phyloP scores from a whole-genome alignment of 2,329 filamentous ascomycete genomes.

The Massarina eburnea region DNA sequence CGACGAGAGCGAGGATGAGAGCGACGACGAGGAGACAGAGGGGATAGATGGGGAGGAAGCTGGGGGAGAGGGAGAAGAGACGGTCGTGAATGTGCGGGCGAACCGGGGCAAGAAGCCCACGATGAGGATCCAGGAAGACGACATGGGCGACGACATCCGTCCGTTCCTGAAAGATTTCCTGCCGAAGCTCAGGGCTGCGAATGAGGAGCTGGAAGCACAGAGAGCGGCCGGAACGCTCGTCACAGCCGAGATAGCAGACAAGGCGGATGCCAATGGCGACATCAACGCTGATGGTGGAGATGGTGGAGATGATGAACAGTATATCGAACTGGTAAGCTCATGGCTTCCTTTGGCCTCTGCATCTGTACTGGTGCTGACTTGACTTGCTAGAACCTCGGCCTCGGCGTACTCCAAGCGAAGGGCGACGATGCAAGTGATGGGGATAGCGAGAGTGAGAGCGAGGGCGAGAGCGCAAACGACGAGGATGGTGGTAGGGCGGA shows the following conservation, averaged over 20 bases:
- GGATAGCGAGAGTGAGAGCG: slow-evolving; percentile 26
- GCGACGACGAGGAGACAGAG: slow-evolving; percentile 18
- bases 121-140: slow-evolving; percentile 30
- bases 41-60: no score
- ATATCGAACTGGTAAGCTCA: slow-evolving; percentile 45
- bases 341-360: background rate
- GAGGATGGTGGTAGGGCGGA: slow-evolving; percentile 18
- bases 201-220: slow-evolving; percentile 46
- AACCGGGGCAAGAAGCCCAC: slow-evolving; percentile 34
- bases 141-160: slow-evolving; percentile 32
- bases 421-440: slow-evolving; percentile 26
- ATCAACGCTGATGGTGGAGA: background rate
- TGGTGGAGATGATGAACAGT: slow-evolving; percentile 23
- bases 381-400: slow-evolving; percentile 42
- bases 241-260: slow-evolving; percentile 39
- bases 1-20: slow-evolving; percentile 36
- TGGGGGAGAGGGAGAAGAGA: slow-evolving; percentile 1
- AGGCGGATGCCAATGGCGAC: slow-evolving; percentile 21
- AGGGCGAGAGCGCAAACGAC: background rate
- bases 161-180: slow-evolving; percentile 45
- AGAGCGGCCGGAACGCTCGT: slow-evolving; percentile 42
- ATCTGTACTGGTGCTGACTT: slow-evolving; percentile 10
- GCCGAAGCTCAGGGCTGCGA: slow-evolving; percentile 47
- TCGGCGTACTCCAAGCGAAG: slow-evolving; percentile 49
- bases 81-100: slow-evolving; percentile 31